phyloP scores from a whole-genome alignment of 257 asterid species.

The Anisodus tanguticus region DNA sequence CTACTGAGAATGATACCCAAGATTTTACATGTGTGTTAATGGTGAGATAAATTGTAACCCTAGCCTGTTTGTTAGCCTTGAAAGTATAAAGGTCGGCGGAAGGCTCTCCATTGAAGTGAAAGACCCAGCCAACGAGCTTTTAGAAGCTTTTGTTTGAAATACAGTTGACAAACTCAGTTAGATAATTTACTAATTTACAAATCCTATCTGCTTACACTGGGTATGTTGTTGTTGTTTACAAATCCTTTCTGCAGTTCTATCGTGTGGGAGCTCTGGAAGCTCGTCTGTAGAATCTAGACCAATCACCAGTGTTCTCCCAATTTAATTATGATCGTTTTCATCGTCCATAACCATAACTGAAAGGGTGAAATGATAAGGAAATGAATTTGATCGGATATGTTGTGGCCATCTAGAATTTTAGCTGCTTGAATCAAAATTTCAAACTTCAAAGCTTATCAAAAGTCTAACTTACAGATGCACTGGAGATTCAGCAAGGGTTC shows the following conservation, averaged over 20 bases:
- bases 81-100: neutral
- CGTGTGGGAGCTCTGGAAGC: neutral
- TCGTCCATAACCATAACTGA: neutral
- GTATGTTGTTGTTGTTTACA: too few relatives aligned
- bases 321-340: neutral
- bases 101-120: neutral
- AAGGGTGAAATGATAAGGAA: slow-evolving; percentile 16
- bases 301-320: slow-evolving; percentile 1
- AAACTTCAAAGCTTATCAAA: neutral
- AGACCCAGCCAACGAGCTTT: neutral
- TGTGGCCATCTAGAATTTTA: slow-evolving; percentile 13
- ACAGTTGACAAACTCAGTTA: neutral
- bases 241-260: slow-evolving; percentile 12
- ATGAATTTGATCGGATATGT: slow-evolving; percentile 13
- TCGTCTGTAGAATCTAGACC: slow-evolving; percentile 8
- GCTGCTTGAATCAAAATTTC: neutral
- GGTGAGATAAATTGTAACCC: slow-evolving; percentile 17
- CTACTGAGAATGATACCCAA: neutral
- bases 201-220: too few relatives aligned
- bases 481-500: slow-evolving; percentile 10
- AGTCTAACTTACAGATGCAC: slow-evolving; percentile 18
- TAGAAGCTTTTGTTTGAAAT: slow-evolving; percentile 14
- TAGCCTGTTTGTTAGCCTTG: neutral
- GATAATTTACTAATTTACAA: neutral
- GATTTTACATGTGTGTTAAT: slow-evolving; percentile 5